Evolutionary conservation across 2,329 filamentous ascomycete genomes (phyloP), one percentile per base, ranked within the genome.

Genomic region (Arthrobotrys musiformis): DNA sequence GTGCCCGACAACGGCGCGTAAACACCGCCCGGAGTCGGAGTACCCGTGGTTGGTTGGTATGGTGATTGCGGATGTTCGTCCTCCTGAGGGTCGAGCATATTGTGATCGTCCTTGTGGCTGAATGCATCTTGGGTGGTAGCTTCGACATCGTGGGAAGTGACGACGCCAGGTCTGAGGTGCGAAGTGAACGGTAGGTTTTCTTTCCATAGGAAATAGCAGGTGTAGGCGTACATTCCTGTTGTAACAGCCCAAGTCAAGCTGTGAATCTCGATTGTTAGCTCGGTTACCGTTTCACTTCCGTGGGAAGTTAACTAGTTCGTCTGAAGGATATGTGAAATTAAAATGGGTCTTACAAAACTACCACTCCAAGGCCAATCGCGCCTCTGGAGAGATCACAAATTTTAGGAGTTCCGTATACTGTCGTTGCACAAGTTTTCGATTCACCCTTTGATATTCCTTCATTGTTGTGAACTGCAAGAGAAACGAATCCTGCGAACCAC

Each of bases 401-500:
- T 33, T 84, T 82, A 6, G 78, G 77, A 13, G 77, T 78, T 1
- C 87, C 87, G 80, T 89, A 91, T 9, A 37, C 54, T 19, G 68
- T 68, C 52, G 46, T 79, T 35, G 52, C 48, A 30, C 42, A 74
- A 33, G n/a, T 80, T 61, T 56, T 72, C 72, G 40, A 78, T 46
- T 70, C 62, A 9, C 81, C 80, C 13, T 44, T 46, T 30, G 78
- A 74, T 33, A 81, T 81, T 6, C 79, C 80, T n/a, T 78, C 67
- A 54, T 79, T 85, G 83, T 91, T 91, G 83, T 88, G 91, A 7
- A 88, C 86, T 1, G 90, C 89, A 81, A 91, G 88, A 17, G 88
- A 87, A 30, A 90, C 87, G 81, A 91, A 91, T 17, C 87, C 90
- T 1, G 89, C 90, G 48, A 92, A 85, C 89, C 90, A 91, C 78